Evolutionary conservation across 768 basidiomycete species (phyloP).

Genomic region (Mycena vulgaris): DNA sequence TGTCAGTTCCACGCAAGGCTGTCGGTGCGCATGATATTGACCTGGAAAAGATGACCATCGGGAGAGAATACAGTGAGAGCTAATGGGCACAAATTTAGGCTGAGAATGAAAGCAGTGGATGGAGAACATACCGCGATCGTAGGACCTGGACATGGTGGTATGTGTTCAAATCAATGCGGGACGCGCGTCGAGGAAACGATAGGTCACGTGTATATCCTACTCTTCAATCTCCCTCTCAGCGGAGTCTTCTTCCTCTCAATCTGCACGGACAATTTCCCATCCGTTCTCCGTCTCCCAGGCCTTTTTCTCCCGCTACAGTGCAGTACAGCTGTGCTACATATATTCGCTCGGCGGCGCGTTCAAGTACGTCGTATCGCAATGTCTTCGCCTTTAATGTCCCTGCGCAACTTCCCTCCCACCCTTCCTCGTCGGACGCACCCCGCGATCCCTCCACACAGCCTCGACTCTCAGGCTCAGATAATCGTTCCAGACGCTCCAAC

Average conservation of each 20-base stretch:
- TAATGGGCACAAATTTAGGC: conserved; percentile 48
- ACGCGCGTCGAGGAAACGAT: conserved; percentile 60
- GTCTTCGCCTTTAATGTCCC: conserved; percentile 44
- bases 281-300: conserved; percentile 3
- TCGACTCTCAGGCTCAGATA: conserved; percentile 58
- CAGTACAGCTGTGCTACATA: conserved; percentile 27
- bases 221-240: no score
- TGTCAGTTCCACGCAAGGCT: conserved; percentile 29
- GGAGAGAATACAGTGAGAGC: conserved; percentile 98
- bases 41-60: conserved; percentile 99
- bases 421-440: conserved; percentile 24
- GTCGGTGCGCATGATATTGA: conserved; percentile 48
- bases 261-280: background rate
- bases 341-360: conserved; percentile 27
- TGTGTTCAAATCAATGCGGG: conserved; percentile 34
- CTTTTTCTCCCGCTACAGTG: conserved; percentile 8
- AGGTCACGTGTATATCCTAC: background rate
- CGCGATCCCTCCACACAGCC: conserved; percentile 40
- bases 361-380: conserved; percentile 25
- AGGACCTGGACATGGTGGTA: conserved; percentile 88
- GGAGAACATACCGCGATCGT: conserved; percentile 87
- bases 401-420: conserved; percentile 35
- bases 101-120: background rate
- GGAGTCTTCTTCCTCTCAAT: no score
- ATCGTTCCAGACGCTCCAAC: conserved; percentile 72